These are phyloP conservation scores for Dipteronia dyeriana DNA, from an alignment of 345 rosid species.

Conservation along the genomic window DNA sequence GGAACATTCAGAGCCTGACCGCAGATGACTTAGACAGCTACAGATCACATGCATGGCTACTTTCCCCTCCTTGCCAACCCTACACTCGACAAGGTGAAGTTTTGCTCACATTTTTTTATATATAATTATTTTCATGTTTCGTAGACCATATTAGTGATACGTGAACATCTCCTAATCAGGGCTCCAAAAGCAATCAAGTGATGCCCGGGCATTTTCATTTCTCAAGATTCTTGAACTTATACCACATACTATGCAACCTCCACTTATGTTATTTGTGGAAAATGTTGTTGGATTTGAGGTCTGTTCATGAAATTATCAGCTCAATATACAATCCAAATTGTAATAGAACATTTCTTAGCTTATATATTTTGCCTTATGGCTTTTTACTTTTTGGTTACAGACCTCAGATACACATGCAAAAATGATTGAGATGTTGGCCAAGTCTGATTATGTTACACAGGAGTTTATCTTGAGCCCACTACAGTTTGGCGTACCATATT, in stretches of 20 bases:
- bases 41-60: constrained; percentile 85
- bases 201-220: constrained; percentile 91
- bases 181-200: constrained; percentile 89
- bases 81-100: constrained; percentile 89
- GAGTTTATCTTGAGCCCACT: constrained; percentile 92
- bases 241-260: constrained; percentile 59
- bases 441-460: constrained; percentile 54
- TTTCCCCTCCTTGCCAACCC: constrained; percentile 98
- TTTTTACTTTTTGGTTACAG: constrained; percentile 39
- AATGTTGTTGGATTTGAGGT: constrained; percentile 95
- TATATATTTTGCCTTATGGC: not conserved
- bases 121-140: not conserved
- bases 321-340: constrained; percentile 1
- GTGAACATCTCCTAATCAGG: constrained; percentile 46
- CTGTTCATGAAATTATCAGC: constrained; percentile 22
- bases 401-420: constrained; percentile 77
- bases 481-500: constrained; percentile 94
- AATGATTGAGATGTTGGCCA: constrained; percentile 65
- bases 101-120: not conserved
- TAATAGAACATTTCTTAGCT: not conserved
- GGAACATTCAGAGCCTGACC: constrained; percentile 84
- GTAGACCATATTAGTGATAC: constrained; percentile 11
- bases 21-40: constrained; percentile 70
- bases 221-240: constrained; percentile 90
- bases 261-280: constrained; percentile 68